Evolutionary conservation across 2,329 filamentous ascomycete species (phyloP).

Genomic region (Penicillium italicum): DNA sequence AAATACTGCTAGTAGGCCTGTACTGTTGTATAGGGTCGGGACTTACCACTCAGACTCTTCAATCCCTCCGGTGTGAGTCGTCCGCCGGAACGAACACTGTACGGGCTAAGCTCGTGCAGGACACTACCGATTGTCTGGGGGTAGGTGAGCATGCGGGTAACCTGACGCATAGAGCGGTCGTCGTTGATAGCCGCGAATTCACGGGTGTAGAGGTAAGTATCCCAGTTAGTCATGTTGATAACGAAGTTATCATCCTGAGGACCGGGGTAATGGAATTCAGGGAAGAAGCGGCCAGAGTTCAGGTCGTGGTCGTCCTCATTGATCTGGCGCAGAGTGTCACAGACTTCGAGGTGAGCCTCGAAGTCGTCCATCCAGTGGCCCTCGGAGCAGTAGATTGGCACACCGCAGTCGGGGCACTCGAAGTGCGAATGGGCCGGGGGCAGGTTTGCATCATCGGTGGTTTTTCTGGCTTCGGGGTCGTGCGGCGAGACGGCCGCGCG

Average conservation of each 20-base stretch:
- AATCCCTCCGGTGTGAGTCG: conserved; percentile 82
- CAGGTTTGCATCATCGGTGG: conserved; percentile 42
- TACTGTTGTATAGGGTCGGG: neutral
- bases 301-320: conserved; percentile 98
- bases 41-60: conserved; percentile 86
- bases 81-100: conserved; percentile 70
- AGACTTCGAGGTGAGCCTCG: conserved; percentile 86
- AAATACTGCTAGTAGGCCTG: neutral
- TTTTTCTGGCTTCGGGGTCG: conserved; percentile 60
- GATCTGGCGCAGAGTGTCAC: conserved; percentile 84
- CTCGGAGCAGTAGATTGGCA: conserved; percentile 90
- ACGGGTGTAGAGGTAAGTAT: conserved; percentile 89
- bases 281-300: conserved; percentile 83
- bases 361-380: conserved; percentile 96
- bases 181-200: conserved; percentile 89
- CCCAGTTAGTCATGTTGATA: conserved; percentile 98
- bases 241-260: conserved; percentile 87
- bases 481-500: conserved; percentile 62
- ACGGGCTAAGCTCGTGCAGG: conserved; percentile 90
- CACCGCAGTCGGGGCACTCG: conserved; percentile 93
- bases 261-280: conserved; percentile 88
- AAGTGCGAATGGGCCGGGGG: conserved; percentile 82
- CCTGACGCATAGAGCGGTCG: conserved; percentile 86
- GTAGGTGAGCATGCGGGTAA: conserved; percentile 89
- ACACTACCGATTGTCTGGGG: conserved; percentile 88